Evolutionary conservation across 2,329 filamentous ascomycete species (phyloP), one percentile per base, ranked within the genome.

Genomic region (Diaporthe longicolla): DNA sequence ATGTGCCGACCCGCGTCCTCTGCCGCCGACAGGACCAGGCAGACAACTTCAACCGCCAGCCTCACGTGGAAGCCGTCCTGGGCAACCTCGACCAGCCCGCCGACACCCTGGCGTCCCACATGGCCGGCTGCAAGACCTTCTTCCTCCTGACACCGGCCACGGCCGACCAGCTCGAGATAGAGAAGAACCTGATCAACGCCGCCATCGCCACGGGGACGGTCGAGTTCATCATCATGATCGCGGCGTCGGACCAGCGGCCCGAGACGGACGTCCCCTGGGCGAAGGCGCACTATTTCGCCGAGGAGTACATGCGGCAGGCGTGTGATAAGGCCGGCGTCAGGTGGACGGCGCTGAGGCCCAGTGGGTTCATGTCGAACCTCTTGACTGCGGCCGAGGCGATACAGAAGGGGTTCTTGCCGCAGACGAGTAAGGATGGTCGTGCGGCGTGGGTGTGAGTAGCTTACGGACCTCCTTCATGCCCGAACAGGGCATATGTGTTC

Each of bases 121-220:
- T 72, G 45, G 29, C n/a, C 15, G 57, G 57, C 57, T 72, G 70
- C 70, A 72, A 37, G n/a, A 72, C 70, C 58, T 45, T 72, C 17
- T 65, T 72, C 57, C 45, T 72, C 4, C 7, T 72, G 32, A 72
- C 70, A 3, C 40, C 70, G 2, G 15, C 70, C 5, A 32, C 2
- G 10, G 19, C 70, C 1, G 29, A 54, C 43, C 70, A 72, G 58
- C 58, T 72, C 7, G 24, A 35, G 7, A 59, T 63, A 58, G 70
- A 72, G n/a, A 29, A 10, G n/a, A 54, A 43, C 19, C 19, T 24
- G 3, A n/a, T 72, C 32, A n/a, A 72, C 70, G 70, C 70, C 7
- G 70, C 70, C 45, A n/a, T 72, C 32, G 48, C 70, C 10, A 35
- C 40, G 9, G 45, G 58, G 13, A 65, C 57, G 4, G 57, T 72